Evolutionary conservation across 31 red algal genomes (phyloP).

Genomic region (Bonnemaisonia californica): DNA sequence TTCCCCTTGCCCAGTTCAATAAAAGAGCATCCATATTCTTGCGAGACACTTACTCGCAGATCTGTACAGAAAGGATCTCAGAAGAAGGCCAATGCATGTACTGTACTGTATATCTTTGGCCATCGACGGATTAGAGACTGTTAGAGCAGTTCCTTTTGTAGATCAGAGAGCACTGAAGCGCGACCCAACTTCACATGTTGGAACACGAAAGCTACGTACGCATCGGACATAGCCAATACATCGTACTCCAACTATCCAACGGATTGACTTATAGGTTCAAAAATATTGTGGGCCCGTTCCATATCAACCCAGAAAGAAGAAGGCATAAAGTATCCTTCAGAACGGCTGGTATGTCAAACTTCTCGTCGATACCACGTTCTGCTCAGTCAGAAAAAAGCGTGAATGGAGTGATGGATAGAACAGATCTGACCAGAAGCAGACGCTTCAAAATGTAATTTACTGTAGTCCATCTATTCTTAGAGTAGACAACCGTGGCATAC

Average conservation of each 20-base stretch:
- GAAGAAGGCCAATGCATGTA: conserved; percentile 16
- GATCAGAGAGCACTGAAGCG: neutral
- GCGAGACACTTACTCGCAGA: neutral
- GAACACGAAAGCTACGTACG: conserved; percentile 25
- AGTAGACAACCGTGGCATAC: conserved; percentile 23
- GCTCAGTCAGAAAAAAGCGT: conserved; percentile 12
- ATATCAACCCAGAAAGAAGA: neutral
- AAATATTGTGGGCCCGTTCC: neutral
- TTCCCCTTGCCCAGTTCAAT: conserved; percentile 12
- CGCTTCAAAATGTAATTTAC: conserved; percentile 24
- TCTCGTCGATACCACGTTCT: neutral
- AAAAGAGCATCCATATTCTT: conserved; percentile 4
- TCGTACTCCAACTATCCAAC: conserved; percentile 10
- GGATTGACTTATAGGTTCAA: conserved; percentile 3
- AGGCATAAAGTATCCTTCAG: neutral
- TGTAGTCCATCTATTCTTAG: conserved; percentile 24
- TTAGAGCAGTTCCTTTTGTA: neutral
- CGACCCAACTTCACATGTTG: neutral
- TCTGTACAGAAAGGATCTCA: conserved; percentile 28
- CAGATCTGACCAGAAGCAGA: neutral
- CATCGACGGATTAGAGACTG: conserved; percentile 18
- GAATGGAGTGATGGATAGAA: conserved; percentile 2
- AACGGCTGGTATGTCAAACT: neutral
- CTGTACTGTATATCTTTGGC: neutral
- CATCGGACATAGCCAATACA: conserved; percentile 19